Base-by-base conservation (phyloP, 2,329 filamentous ascomycete genomes). In the Colletotrichum cereale region DNA sequence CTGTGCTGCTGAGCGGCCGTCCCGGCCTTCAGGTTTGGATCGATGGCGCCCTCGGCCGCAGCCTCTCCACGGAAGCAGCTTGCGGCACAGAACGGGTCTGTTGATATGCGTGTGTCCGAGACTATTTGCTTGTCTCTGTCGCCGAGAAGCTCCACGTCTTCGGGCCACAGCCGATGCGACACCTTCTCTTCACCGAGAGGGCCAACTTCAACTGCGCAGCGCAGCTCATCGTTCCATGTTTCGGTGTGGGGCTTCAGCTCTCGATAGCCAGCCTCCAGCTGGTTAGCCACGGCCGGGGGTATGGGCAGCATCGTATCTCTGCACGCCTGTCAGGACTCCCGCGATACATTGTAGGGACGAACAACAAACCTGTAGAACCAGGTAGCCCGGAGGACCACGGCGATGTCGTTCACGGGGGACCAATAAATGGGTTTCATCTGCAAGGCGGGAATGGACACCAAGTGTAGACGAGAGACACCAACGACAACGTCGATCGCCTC, bases 361-460 rank as follows among this genome's bases (percentile, higher is more conserved):
- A 14, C 48, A 24, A 73, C 80, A 69, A 78, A 87, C 83, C 92
- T 93, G 81, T 98, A 98, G 80, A 99, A 99, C 96, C 96, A 99
- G 0, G 96, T 98, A 0, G 93, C 95, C 74, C 96, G 88, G 68
- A 92, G 87, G 2, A 98, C 95, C 44, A 91, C 86, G 8, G 94
- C 92, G 40, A 97, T 89, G 77, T 98, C 96, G 76, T 97, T 95
- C 40, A 98, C 88, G 10, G 96, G 96, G 24, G 92, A 95, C 96
- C 96, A 99, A 79, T 99, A 99, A 71, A 98, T 98, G 0, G 96
- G 96, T 80, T 95, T 94, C 95, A 99, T 97, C 77, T 93, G 87
- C 42, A 97, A 83, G 64, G 88, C 88, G 29, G 96, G 95, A 75
- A 98, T 86, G 69, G 93, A 91, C 1, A 98, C 96, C 77, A 95